Base-by-base conservation (phyloP, 1,284 basidiomycete species). In the Xanthoconium separans region DNA sequence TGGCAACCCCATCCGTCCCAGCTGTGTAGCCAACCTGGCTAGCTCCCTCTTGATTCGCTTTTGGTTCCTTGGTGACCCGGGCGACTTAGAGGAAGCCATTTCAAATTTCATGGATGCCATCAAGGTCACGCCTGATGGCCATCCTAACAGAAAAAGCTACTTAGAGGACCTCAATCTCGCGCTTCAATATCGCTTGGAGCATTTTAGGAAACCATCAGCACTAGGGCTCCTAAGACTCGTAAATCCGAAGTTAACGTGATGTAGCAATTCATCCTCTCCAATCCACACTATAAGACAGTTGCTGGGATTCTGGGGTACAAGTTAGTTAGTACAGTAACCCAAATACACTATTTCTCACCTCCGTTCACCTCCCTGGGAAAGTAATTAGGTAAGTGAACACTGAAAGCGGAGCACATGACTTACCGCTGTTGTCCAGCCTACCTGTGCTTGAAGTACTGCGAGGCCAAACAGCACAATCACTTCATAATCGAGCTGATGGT, bases 401-500 rank as follows among this genome's bases (percentile, higher is more conserved):
- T 22, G 22, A 36, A 40, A 1, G 3, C 15, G 2, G 34, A 13
- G 16, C 6, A 2, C 34, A 6, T 31, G 7, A 29, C 49, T 41
- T 15, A 44, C 58, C 18, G 31, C 47, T 4, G 50, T 11, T 22
- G 45, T 57, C 58, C 58, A 59, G 2, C 40, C 18, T 5, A 59
- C 12, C 1, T 52, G 16, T 4, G 58, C 58, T 33, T 47, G 29
- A 16, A 60, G 15, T 22, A 47, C 58, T 0, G 47, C 41, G 18
- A 45, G 20, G 2, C 58, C 50, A 36, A 59, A 59, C 2, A 40
- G 44, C 7, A 59, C 22, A 20, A 52, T 36, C 29, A 60, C 58
- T 22, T 60, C 44, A 18, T 60, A 59, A 34, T 57, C 54, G 6
- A 60, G 27, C 27, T 57, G 30, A 18, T 59, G 57, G 50, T 46